Evolutionary conservation across 2,329 filamentous ascomycete species (phyloP).

Genomic region (Hypoxylon sp.): DNA sequence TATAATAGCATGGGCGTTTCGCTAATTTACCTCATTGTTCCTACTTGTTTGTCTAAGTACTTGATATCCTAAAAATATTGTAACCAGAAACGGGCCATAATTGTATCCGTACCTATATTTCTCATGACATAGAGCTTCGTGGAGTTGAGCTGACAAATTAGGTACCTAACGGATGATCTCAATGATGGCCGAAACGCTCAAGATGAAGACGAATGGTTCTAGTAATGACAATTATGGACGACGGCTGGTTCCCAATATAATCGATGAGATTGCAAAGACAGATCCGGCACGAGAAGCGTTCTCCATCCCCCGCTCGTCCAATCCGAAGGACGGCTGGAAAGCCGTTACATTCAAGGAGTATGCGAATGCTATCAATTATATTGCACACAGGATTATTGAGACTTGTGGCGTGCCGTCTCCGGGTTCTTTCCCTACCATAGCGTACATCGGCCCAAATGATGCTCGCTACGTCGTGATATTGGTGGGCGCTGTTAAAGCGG

Average conservation of each 20-base stretch:
- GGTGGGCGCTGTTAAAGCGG: constrained; percentile 51
- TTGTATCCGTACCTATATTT: background rate
- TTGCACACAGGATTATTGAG: constrained; percentile 51
- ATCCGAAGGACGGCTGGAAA: constrained; percentile 60
- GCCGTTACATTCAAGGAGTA: constrained; percentile 56
- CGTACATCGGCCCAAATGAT: constrained; percentile 62
- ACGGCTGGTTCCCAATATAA: constrained; percentile 58
- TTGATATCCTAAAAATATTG: background rate
- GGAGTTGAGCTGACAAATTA: background rate
- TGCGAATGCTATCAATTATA: constrained; percentile 59
- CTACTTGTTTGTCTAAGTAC: background rate
- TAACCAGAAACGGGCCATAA: background rate
- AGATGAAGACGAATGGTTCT: constrained; percentile 2
- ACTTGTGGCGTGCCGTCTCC: constrained; percentile 22
- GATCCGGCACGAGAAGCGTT: constrained; percentile 57
- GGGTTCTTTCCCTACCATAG: constrained; percentile 57
- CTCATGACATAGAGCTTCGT: background rate
- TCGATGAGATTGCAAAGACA: constrained; percentile 57
- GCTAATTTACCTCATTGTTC: background rate
- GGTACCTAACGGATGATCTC: background rate
- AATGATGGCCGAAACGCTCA: constrained; percentile 8
- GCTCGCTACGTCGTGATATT: constrained; percentile 50
- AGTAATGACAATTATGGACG: constrained; percentile 50
- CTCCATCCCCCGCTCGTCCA: constrained; percentile 54
- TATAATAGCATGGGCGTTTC: constrained; percentile 24